Base-by-base conservation (phyloP, 257 asterid species). In the Solanum corneliomulleri region DNA sequence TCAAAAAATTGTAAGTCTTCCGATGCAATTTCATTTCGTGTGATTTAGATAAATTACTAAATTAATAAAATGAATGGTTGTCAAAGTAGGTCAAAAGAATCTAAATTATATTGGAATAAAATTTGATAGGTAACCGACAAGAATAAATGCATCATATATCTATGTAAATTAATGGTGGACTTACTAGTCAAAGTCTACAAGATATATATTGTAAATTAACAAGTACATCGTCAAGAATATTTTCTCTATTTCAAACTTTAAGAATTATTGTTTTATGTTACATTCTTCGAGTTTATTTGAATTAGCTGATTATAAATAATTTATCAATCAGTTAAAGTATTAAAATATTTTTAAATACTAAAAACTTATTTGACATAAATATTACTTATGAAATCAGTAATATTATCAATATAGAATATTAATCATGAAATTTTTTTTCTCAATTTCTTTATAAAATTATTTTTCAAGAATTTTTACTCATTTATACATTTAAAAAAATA, bases 301-400 rank as follows among this genome's bases (percentile, higher is more conserved):
- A 68, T 27, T 68, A 68, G 37, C 20, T 6, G 39, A 68, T 68
- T 27, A 15, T 27, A 68, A 25, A 6, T 13, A 11, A 11, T 8
- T 25, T n/a, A 14, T 27, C 8, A 25, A 1, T 66, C 39, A 6
- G 7, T 25, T 66, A 11, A n/a, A n/a, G 4, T 64, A 64, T 9
- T 6, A 1, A 11, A 11, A 64, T 64, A 25, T 66, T 66, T 1
- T 66, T 12, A 66, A 66, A 66, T 27, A 66, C 0, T 6, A 12
- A 27, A n/a, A 14, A 4, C 2, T 0, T n/a, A 0, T 9, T 60
- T 21, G 29, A 1, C 4, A 23, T 0, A 2, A 37, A 37, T 37
- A 6, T 5, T 6, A 37, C 39, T 37, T 37, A 37, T 37, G 7
- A 5, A 37, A 37, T 37, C 39, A 37, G 4, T 7, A 4, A 13